Percentiles rank a stretch among this genome's conserved stretches.
These are phyloP conservation scores for Cyclotella atomus DNA, from an alignment of 108 stramenopile genomes.

Conservation along the genomic window DNA sequence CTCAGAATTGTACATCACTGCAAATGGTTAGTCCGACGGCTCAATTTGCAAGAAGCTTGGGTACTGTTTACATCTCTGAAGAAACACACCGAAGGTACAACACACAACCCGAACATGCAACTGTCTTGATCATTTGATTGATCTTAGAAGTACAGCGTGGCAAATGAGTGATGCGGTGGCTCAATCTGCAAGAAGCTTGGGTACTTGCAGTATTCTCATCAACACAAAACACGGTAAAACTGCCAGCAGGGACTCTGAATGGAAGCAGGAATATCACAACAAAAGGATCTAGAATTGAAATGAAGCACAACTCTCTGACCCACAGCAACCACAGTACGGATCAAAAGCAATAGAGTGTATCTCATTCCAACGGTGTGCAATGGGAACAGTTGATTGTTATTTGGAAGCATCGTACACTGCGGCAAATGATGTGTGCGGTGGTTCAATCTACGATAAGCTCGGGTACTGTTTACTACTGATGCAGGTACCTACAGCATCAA, in stretches of 20 bases:
- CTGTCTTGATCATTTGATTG: background rate
- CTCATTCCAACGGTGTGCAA: background rate
- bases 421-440: too few species aligned
- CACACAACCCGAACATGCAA: background rate
- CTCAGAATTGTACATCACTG: too few species aligned
- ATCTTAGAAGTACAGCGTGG: background rate
- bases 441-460: too few species aligned
- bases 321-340: background rate
- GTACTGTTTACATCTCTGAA: too few species aligned
- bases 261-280: background rate
- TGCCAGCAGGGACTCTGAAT: too few species aligned
- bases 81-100: background rate
- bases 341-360: background rate
- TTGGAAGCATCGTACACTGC: too few species aligned
- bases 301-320: background rate
- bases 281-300: background rate
- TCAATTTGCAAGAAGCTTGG: too few species aligned
- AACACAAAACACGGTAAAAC: too few species aligned
- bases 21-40: too few species aligned
- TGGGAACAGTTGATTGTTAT: background rate
- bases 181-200: background rate
- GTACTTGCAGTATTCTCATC: background rate
- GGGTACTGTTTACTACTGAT: too few species aligned
- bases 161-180: background rate
- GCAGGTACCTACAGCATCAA: too few species aligned